Conservation (phyloP, 1,139 yeast genomes). For the Debaryomyces sp. region DNA sequence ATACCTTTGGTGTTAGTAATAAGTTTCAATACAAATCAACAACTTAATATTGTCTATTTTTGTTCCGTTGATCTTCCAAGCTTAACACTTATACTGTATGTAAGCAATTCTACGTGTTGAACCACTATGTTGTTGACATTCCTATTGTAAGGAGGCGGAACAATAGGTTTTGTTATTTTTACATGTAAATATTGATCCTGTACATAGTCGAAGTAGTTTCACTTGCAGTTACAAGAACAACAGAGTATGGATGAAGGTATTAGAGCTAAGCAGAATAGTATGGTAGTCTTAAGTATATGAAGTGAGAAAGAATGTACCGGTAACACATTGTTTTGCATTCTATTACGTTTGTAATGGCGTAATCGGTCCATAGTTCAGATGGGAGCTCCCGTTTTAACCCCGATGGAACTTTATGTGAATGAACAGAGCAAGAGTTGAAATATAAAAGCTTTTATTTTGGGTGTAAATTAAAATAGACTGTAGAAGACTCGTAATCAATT, state of each 20-base stretch:
- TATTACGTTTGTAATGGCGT: not conserved
- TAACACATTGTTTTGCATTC: not conserved
- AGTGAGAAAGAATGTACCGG: not conserved
- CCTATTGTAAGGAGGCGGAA: constrained; percentile 5
- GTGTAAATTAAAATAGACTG: no score
- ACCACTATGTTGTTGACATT: constrained; percentile 4
- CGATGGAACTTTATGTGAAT: no score
- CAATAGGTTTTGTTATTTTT: not conserved
- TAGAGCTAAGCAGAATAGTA: not conserved
- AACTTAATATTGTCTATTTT: not conserved
- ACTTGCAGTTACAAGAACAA: constrained; percentile 1
- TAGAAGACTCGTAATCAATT: not conserved
- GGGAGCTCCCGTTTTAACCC: no score
- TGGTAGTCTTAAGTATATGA: not conserved
- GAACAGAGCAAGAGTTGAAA: no score
- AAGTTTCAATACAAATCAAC: not conserved
- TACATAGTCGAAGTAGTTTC: not conserved
- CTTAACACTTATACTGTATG: constrained; percentile 2
- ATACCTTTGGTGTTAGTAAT: not conserved
- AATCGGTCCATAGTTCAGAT: not conserved
- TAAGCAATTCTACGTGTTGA: constrained; percentile 1
- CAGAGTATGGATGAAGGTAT: not conserved
- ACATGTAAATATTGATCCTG: constrained; percentile 9
- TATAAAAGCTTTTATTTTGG: no score
- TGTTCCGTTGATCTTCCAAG: constrained; percentile 1